Percentiles rank a stretch among this genome's conserved stretches.
phyloP scores from a whole-genome alignment of 2,329 filamentous ascomycete species.

The Hypoxylon sp. region DNA sequence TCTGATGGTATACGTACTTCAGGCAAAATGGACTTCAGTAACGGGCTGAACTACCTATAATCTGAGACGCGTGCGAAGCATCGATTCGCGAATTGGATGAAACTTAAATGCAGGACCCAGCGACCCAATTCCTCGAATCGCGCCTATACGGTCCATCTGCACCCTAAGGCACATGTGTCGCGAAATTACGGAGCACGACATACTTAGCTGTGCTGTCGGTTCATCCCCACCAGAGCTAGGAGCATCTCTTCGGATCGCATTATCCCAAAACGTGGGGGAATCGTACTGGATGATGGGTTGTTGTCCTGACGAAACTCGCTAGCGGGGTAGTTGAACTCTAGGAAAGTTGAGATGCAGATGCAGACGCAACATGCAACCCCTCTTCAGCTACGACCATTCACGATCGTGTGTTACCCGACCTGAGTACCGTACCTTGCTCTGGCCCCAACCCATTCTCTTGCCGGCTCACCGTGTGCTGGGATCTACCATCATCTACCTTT shows the following conservation, averaged over 20 bases:
- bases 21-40: slow-evolving; percentile 30
- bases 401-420: slow-evolving; percentile 43
- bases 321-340: slow-evolving; percentile 48
- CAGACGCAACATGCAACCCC: slow-evolving; percentile 44
- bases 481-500: slow-evolving; percentile 20
- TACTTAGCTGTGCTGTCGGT: slow-evolving; percentile 29
- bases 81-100: slow-evolving; percentile 36
- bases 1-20: slow-evolving; percentile 24
- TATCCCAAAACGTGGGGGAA: slow-evolving; percentile 59
- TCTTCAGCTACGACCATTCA: slow-evolving; percentile 45
- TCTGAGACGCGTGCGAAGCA: slow-evolving; percentile 25
- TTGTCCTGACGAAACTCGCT: slow-evolving; percentile 41
- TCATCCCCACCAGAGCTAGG: slow-evolving; percentile 34
- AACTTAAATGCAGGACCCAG: slow-evolving; percentile 32
- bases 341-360: slow-evolving; percentile 39
- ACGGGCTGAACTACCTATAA: slow-evolving; percentile 22
- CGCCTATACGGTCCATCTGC: slow-evolving; percentile 22
- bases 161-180: slow-evolving; percentile 15
- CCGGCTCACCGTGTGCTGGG: slow-evolving; percentile 27
- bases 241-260: slow-evolving; percentile 48
- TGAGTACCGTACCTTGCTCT: slow-evolving; percentile 19
- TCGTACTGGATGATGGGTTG: slow-evolving; percentile 53
- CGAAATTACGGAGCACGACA: slow-evolving; percentile 31
- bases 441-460: slow-evolving; percentile 27
- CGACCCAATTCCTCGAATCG: slow-evolving; percentile 26